A percentile compares a stretch with the other conserved stretches of the same genome.
These are phyloP conservation scores for Gamsiella multidivaricata DNA, from an alignment of 192 early-diverging fungal species.

Conservation along the genomic window DNA sequence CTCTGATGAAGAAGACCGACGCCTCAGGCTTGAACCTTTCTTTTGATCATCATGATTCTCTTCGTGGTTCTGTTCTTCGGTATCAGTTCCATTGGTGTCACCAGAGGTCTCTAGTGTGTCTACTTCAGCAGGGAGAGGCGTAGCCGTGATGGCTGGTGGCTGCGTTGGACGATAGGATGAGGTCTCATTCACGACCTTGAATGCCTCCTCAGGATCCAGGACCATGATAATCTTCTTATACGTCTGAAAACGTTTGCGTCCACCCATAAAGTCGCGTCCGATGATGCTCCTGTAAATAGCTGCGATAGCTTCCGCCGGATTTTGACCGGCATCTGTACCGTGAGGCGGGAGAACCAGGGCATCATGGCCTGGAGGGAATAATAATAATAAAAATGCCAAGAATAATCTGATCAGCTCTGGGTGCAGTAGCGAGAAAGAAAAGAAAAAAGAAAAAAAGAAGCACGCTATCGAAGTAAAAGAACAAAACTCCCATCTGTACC, in stretches of 20 bases:
- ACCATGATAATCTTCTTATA: conserved; percentile 55
- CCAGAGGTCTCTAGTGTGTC: neutral
- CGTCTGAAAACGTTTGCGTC: conserved; percentile 51
- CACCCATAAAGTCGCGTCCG: conserved; percentile 50
- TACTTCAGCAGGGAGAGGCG: conserved; percentile 23
- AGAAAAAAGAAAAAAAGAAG: too few relatives aligned
- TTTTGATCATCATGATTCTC: neutral
- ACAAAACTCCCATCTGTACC: too few relatives aligned
- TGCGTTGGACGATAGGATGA: conserved; percentile 36
- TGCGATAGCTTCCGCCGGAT: conserved; percentile 46
- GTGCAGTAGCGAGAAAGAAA: too few relatives aligned
- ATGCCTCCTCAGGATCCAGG: conserved; percentile 42
- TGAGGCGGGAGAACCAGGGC: conserved; percentile 51
- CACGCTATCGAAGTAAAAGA: too few relatives aligned
- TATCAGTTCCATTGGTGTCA: neutral
- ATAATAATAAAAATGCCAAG: too few relatives aligned
- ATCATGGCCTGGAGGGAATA: conserved; percentile 25
- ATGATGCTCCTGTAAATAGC: conserved; percentile 49
- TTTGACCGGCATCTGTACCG: conserved; percentile 42
- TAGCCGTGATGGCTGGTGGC: conserved; percentile 4
- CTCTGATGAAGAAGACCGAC: neutral
- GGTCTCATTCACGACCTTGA: conserved; percentile 48
- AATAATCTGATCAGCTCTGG: too few relatives aligned
- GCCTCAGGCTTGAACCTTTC: too few relatives aligned
- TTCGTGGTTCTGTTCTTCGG: neutral